Evolutionary conservation across 2,329 filamentous ascomycete genomes (phyloP), one percentile per base, ranked within the genome.

Genomic region (Pseudogymnoascus sp.): DNA sequence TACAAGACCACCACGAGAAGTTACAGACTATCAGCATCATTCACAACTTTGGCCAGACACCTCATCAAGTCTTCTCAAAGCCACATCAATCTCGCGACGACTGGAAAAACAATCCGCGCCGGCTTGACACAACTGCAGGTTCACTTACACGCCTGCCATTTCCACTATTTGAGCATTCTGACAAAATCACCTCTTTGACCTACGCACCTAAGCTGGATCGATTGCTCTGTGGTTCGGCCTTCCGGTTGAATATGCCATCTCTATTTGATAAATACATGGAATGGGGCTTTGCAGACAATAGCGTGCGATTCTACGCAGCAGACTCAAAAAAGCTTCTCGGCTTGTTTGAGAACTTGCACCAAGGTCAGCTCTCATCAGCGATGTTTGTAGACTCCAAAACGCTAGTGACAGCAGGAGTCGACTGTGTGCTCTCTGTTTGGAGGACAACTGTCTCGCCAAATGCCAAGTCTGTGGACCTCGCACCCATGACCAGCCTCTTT

Each of bases 1-100:
- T 99, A 65, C 86, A 88, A 7, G 93, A 97, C 72, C 89, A 90
- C 0, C 86, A 93, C 63, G 93, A 97, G 75, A 84, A 92, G 46
- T 81, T 92, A 6, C 90, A 93, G 4, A 93, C 92, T 0, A 97
- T 96, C 62, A 91, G 91, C 35, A 96, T 97, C 68, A 97, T 99
- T 70, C 93, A 99, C 76, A 97, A 97, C 70, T 99, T 99, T 75
- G 95, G 95, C 0, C 95, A 99, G 74, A 99, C 96, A 1, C 95
- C 96, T 1, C 90, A 96, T 69, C 96, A 99, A 74, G 89, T 97
- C 15, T 99, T 97, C 74, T 84, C 86, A 50, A 88, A 88, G 64
- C 82, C 89, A 11, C 95, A 99, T 74, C 87, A 89, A 3, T 77
- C 83, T n/a, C 84, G 88, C 13, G 92, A 96, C 67, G 83, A 89